Conservation (phyloP, 805 yeast genomes). For the Metschnikowia borealis region DNA sequence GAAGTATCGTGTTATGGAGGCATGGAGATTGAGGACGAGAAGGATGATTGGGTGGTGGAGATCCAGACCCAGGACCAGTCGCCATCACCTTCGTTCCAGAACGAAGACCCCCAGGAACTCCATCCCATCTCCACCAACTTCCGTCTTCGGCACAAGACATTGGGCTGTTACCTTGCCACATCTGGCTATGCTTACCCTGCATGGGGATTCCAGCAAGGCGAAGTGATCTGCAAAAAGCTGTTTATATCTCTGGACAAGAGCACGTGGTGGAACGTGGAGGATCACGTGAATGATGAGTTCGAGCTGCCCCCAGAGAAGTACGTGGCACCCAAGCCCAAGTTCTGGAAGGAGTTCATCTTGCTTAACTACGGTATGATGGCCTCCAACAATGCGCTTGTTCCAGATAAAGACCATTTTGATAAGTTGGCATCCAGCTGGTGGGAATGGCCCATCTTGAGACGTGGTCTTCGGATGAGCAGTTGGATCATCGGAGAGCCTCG, state of each 20-base stretch:
- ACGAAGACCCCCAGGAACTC: constrained; percentile 47
- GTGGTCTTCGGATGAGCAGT: constrained; percentile 71
- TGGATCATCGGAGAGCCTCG: constrained; percentile 60
- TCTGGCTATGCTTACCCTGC: constrained; percentile 65
- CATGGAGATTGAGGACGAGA: constrained; percentile 63
- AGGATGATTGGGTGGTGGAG: constrained; percentile 90
- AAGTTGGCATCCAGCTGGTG: constrained; percentile 72
- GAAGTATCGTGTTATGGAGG: constrained; percentile 91
- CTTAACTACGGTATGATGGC: constrained; percentile 80
- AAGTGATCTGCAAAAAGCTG: constrained; percentile 62
- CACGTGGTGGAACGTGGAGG: constrained; percentile 81
- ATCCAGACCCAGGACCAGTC: constrained; percentile 57
- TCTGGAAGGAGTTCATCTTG: constrained; percentile 71
- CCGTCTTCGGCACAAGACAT: constrained; percentile 56
- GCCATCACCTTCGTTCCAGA: constrained; percentile 36
- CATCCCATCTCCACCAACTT: constrained; percentile 78
- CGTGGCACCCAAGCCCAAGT: constrained; percentile 55
- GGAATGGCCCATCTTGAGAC: constrained; percentile 84
- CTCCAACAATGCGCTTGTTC: constrained; percentile 75
- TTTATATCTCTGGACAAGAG: constrained; percentile 53
- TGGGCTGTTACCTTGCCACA: constrained; percentile 77
- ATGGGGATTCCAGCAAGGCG: constrained; percentile 86
- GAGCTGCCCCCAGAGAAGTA: constrained; percentile 28
- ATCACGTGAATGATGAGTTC: constrained; percentile 52
- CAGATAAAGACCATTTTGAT: constrained; percentile 69